These are phyloP conservation scores for Arthrobotrys iridis DNA, from an alignment of 2,329 filamentous ascomycete genomes.

Conservation along the genomic window DNA sequence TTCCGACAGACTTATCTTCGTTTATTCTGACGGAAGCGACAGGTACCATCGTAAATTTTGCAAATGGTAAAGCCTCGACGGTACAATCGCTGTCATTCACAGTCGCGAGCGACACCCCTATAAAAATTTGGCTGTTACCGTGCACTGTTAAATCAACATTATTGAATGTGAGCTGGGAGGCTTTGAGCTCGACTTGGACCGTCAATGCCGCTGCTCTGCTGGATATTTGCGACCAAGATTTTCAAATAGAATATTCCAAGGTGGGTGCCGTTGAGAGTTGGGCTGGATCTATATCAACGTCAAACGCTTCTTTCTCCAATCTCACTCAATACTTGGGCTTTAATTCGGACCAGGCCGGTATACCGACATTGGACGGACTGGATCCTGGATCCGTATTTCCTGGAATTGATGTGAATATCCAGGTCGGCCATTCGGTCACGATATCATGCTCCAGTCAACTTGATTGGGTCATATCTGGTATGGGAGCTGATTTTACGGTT, in stretches of 20 bases:
- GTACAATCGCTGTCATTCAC: not conserved
- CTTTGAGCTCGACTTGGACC: not conserved
- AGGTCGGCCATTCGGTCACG: not conserved
- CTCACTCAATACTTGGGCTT: not conserved
- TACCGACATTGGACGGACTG: not conserved
- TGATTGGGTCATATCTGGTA: not conserved
- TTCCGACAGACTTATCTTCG: not conserved
- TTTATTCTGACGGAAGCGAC: not conserved
- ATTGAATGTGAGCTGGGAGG: not conserved
- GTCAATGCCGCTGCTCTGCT: not conserved
- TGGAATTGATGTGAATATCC: not conserved
- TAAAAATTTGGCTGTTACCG: not conserved
- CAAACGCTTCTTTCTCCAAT: not conserved
- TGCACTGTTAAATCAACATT: not conserved
- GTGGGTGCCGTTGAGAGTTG: not conserved
- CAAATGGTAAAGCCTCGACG: not conserved
- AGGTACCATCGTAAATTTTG: not conserved
- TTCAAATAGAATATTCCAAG: not conserved
- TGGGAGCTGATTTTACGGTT: constrained; percentile 1
- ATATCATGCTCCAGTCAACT: constrained; percentile 4
- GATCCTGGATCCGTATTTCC: not conserved
- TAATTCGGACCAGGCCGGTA: not conserved
- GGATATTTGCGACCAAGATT: not conserved
- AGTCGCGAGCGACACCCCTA: not conserved
- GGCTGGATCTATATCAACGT: not conserved